Percentiles rank a stretch among this genome's conserved stretches.
Conservation (phyloP, 208 protist species). For the Acanthamoeba rhysodes region DNA sequence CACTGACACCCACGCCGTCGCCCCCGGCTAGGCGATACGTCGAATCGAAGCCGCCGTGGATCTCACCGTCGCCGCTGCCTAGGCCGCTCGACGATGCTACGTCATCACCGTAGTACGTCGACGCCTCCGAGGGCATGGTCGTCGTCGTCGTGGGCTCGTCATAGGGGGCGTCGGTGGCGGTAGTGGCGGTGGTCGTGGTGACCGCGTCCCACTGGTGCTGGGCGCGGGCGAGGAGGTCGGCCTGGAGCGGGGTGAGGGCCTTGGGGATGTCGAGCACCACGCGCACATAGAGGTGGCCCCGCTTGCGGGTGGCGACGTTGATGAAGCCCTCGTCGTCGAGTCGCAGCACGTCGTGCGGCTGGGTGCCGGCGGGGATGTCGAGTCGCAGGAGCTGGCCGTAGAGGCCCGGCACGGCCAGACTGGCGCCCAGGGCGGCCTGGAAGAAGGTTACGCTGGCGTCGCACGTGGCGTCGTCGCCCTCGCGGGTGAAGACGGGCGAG, state of each 20-base stretch:
- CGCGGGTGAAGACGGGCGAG: background rate
- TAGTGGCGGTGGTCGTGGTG: background rate
- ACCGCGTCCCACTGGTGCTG: background rate
- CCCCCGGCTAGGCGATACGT: background rate
- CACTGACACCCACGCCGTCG: no score
- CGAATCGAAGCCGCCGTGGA: background rate
- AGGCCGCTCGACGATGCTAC: no score
- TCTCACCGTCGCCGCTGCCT: background rate
- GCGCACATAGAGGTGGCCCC: background rate
- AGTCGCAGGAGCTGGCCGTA: slow-evolving; percentile 15
- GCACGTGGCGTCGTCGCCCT: slow-evolving; percentile 42
- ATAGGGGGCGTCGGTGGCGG: background rate
- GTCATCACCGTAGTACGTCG: background rate
- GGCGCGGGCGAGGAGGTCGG: background rate
- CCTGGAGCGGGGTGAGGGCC: background rate
- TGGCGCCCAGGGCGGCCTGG: slow-evolving; percentile 41
- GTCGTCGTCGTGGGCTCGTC: background rate
- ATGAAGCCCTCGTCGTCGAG: slow-evolving; percentile 57
- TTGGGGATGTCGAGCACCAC: background rate
- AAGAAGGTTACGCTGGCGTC: slow-evolving; percentile 29
- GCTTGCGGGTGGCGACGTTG: slow-evolving; percentile 2
- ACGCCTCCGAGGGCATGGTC: background rate
- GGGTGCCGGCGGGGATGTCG: slow-evolving; percentile 9
- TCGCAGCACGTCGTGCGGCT: slow-evolving; percentile 30
- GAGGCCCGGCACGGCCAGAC: background rate